These are phyloP conservation scores for Polyporus tsugae DNA, from an alignment of 1,284 basidiomycete species.

Conservation along the genomic window DNA sequence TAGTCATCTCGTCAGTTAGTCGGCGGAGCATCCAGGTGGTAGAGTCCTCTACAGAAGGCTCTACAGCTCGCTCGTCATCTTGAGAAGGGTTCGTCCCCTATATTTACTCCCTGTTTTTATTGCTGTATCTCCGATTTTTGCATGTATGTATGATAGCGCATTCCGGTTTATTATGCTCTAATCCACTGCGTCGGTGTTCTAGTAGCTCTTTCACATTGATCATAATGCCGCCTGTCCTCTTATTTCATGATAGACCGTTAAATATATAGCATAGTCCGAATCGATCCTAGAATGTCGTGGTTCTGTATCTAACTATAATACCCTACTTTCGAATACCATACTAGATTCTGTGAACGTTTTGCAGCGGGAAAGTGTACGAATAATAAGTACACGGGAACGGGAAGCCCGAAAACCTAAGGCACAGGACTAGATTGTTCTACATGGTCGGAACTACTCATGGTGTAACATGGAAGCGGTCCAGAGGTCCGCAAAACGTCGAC, in stretches of 20 bases:
- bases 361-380: too few species aligned
- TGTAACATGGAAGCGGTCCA: too few species aligned
- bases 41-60: not conserved
- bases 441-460: too few species aligned
- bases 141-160: too few species aligned
- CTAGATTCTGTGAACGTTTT: not conserved
- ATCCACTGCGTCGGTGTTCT: too few species aligned
- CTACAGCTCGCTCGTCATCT: not conserved
- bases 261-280: not conserved
- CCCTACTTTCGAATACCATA: not conserved
- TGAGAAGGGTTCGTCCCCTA: not conserved
- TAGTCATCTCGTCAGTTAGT: not conserved
- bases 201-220: too few species aligned
- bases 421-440: too few species aligned
- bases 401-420: too few species aligned
- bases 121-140: not conserved
- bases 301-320: too few species aligned
- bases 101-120: not conserved
- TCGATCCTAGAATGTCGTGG: not conserved
- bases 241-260: not conserved
- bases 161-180: too few species aligned
- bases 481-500: too few species aligned
- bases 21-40: not conserved
- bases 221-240: not conserved
- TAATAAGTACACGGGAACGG: too few species aligned